Percentiles rank a stretch among this genome's conserved stretches.
These are phyloP conservation scores for Camelina sativa DNA, from an alignment of 345 rosid species.

Conservation along the genomic window DNA sequence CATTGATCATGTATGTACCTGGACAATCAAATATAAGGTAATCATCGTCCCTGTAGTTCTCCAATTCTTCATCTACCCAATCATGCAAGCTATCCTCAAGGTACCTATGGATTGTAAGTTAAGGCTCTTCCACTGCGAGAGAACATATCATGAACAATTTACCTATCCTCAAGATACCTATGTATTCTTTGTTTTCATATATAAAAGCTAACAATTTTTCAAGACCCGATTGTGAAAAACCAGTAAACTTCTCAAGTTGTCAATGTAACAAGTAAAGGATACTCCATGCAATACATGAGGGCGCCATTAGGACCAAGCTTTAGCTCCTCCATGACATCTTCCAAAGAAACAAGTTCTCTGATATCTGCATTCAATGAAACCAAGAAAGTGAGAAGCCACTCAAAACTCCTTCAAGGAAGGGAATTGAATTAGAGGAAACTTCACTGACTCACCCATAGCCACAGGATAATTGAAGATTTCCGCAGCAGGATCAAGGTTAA, in stretches of 20 bases:
- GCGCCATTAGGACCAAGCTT: slow-evolving; percentile 93
- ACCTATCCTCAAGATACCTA: too few relatives aligned
- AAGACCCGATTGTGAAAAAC: background rate
- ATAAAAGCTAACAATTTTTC: background rate
- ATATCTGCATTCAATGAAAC: slow-evolving; percentile 60
- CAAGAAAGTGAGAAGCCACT: slow-evolving; percentile 9
- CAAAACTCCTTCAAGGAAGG: background rate
- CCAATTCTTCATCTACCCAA: slow-evolving; percentile 89
- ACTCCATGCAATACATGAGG: slow-evolving; percentile 95
- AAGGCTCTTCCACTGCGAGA: slow-evolving; percentile 46
- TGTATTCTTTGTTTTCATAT: background rate
- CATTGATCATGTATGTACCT: slow-evolving; percentile 53
- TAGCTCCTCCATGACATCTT: slow-evolving; percentile 92
- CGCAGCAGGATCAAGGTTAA: slow-evolving; percentile 94
- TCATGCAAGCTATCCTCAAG: slow-evolving; percentile 83
- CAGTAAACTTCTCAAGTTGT: background rate
- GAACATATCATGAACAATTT: background rate
- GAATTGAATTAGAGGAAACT: background rate
- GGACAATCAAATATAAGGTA: slow-evolving; percentile 92
- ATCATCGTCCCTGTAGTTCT: slow-evolving; percentile 84
- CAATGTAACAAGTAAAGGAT: slow-evolving; percentile 50
- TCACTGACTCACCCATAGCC: slow-evolving; percentile 66
- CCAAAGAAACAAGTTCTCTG: slow-evolving; percentile 84
- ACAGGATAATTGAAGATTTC: slow-evolving; percentile 91
- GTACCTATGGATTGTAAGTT: slow-evolving; percentile 56